Evolutionary conservation across 257 asterid species (phyloP), one percentile per base, ranked within the genome.

Genomic region (Plantago elongata): DNA sequence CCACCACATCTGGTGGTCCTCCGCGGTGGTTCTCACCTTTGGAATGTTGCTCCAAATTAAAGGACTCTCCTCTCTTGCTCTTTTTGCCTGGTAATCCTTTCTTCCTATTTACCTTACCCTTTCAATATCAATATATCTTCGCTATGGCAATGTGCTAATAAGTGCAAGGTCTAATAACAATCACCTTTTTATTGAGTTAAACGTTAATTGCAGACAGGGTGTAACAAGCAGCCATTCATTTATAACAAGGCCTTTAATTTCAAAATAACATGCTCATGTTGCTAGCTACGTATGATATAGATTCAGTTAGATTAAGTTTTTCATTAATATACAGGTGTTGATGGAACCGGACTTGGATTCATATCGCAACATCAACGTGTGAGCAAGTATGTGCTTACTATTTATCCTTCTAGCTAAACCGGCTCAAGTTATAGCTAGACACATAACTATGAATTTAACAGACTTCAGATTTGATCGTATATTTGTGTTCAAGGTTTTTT

Each of bases 21-120:
- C 95, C 96, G 16, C 85, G 94, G 65, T 90, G 98, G 95, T 88
- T 90, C 62, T 77, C 88, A 11, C 95, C 91, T 1, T 62, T 86
- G 77, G 85, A 76, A 17, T 74, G 82, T 68, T 73, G 69, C 18
- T 48, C 72, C 37, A 81, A 70, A 38, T 8, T 61, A 2, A 40
- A 70, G 54, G 65, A 76, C 64, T 72, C 84, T 40, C 95, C 96
- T 42, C 75, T 88, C 27, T 54, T 90, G 83, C 88, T 90, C 34
- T 83, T 42, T 71, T 81, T 88, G 70, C 95, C 96, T 46, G 98
- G 98, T 90, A 7, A 34, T 34, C 40, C 40, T 34, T 7, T 6
- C 7, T 5, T 34, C 27, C 27, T 22, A 22, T 22, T 22, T 22
- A 22, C 27, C 27, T 22, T 22, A 22, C 27, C 27, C 40, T 34